Base-by-base conservation (phyloP, 306 rosid species). In the Hippophae rhamnoides region DNA sequence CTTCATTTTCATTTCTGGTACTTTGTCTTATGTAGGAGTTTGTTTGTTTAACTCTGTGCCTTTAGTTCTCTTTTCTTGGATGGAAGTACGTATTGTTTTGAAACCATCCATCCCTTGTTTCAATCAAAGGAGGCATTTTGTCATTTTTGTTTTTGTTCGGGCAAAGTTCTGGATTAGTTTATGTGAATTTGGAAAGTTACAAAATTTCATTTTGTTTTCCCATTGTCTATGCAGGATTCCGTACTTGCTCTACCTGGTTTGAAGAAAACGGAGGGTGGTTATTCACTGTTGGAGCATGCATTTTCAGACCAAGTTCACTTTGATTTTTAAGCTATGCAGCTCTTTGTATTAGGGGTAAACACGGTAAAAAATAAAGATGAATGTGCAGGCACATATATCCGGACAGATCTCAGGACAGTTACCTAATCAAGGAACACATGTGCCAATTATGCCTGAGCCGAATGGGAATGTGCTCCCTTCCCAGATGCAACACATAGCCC, bases 321-420 rank as follows among this genome's bases (percentile, higher is more conserved):
- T 58, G 48, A 56, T 61, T 72, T 69, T 69, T 38, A 59, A 72
- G 83, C 66, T 60, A 81, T 77, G 82, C 61, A 41, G 46, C 67
- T 48, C 70, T 71, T 63, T 72, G 56, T 72, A 62, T 48, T 56
- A 71, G 58, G 50, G 56, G 69, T 52, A 68, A 51, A 58, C 27
- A 56, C 59, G 38, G 74, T 62, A 46, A 74, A 74, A 59, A 59
- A 57, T 64, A 71, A 58, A 56, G 72, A 86, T 84, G 89, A 85
- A 80, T 70, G 76, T 84, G 61, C 87, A 79, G 78, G 69, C 86
- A 18, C 88, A 83, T 63, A 66, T 78, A 68, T 69, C 86, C 1
- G 88, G 90, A 13, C 84, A 81, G 42, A 78, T 85, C 50, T 76
- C 89, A 6, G 87, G 94, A 56, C 86, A 82, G 81, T 82, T 80